Conservation (phyloP, 768 basidiomycete species). For the Stropharia rugosoannulata region DNA sequence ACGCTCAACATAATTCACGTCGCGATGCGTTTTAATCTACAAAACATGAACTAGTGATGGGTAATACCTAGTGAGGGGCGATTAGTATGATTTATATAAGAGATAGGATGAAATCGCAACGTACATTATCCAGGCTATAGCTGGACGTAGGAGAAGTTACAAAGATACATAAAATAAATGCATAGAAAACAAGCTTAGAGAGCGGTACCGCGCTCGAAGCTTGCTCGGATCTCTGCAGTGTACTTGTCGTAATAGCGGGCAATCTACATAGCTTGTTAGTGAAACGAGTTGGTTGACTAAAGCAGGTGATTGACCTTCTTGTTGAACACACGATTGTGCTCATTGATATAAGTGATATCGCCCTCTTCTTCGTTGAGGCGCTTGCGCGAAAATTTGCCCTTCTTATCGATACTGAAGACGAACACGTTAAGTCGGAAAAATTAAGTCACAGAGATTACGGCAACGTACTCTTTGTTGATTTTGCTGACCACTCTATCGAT, state of each 20-base stretch:
- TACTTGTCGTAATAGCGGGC: slow-evolving; percentile 97
- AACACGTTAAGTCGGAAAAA: background rate
- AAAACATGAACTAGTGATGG: too few relatives aligned
- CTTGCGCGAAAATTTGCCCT: slow-evolving; percentile 88
- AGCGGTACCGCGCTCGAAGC: slow-evolving; percentile 97
- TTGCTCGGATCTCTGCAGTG: slow-evolving; percentile 92
- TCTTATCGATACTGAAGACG: slow-evolving; percentile 74
- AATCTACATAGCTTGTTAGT: slow-evolving; percentile 49
- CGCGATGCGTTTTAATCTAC: too few relatives aligned
- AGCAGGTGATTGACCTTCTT: slow-evolving; percentile 59
- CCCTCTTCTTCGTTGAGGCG: slow-evolving; percentile 88
- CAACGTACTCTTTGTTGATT: slow-evolving; percentile 88
- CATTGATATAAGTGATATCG: slow-evolving; percentile 99
- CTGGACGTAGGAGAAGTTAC: too few relatives aligned
- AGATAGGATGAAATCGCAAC: too few relatives aligned
- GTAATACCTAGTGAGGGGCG: too few relatives aligned
- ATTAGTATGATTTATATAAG: too few relatives aligned
- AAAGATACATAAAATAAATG: too few relatives aligned
- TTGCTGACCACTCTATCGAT: slow-evolving; percentile 90
- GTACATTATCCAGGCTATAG: too few relatives aligned
- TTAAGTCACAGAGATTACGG: background rate
- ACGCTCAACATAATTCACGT: too few relatives aligned
- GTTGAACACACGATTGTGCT: slow-evolving; percentile 97
- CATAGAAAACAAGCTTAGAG: slow-evolving; percentile 38
- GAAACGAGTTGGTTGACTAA: background rate